A percentile compares a stretch with the other conserved stretches of the same genome.
Conservation (phyloP, 23 red algal species). For the Gracilaria gracilis region DNA sequence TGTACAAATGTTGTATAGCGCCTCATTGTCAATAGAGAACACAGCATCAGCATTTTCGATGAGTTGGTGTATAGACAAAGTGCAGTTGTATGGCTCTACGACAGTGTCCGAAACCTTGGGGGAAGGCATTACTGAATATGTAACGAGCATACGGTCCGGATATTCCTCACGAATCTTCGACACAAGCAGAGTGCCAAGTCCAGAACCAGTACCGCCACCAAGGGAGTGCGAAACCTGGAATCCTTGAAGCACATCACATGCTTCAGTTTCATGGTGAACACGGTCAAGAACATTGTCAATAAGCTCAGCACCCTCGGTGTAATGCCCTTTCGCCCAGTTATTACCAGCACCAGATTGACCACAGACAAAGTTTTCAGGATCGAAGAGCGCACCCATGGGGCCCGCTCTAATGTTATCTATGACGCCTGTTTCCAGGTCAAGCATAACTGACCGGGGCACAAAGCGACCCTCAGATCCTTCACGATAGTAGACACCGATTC, state of each 20-base stretch:
- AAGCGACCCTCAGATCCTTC: conserved; percentile 83
- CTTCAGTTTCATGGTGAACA: conserved; percentile 91
- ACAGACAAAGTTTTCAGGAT: conserved; percentile 95
- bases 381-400: conserved; percentile 81
- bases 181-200: conserved; percentile 96
- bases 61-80: conserved; percentile 96
- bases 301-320: conserved; percentile 99
- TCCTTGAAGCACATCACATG: conserved; percentile 98
- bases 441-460: conserved; percentile 91
- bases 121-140: conserved; percentile 97
- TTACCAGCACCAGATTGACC: conserved; percentile 95
- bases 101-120: conserved; percentile 99
- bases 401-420: conserved; percentile 83
- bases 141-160: conserved; percentile 98
- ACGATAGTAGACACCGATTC: conserved; percentile 96
- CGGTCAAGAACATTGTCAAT: conserved; percentile 91
- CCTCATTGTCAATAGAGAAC: conserved; percentile 99
- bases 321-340: conserved; percentile 99
- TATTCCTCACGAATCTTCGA: conserved; percentile 99
- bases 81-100: conserved; percentile 98
- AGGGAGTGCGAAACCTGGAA: conserved; percentile 99
- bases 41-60: conserved; percentile 99
- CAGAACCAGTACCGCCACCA: conserved; percentile 98
- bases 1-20: conserved; percentile 95
- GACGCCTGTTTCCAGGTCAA: conserved; percentile 96